phyloP scores from a whole-genome alignment of 75 land plant genomes.

The Sequoiadendron giganteum region DNA sequence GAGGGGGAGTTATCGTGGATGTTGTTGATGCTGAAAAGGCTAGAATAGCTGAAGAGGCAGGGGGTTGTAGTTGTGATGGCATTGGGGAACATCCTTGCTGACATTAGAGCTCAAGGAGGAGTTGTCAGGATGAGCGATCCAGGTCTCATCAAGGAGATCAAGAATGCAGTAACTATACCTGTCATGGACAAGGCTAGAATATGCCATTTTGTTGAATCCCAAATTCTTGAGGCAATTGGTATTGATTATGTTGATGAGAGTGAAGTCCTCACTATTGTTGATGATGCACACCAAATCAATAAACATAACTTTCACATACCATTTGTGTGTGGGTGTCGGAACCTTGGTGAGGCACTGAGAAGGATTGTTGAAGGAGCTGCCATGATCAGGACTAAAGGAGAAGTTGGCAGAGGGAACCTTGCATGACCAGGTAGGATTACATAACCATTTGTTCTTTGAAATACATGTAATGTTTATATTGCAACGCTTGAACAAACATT shows the following conservation, averaged over 20 bases:
- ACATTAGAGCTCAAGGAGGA: conserved; percentile 75
- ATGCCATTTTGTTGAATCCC: conserved; percentile 86
- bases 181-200: conserved; percentile 88
- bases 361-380: conserved; percentile 74
- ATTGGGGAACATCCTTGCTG: conserved; percentile 72
- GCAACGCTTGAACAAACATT: too few species aligned
- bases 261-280: conserved; percentile 83
- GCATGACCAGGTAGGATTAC: too few species aligned
- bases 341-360: conserved; percentile 71
- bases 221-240: conserved; percentile 77
- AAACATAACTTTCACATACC: conserved; percentile 89
- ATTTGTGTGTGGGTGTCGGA: conserved; percentile 79
- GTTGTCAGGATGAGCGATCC: conserved; percentile 84
- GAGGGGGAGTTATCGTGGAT: conserved; percentile 85
- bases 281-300: conserved; percentile 83
- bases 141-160: conserved; percentile 70
- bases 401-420: conserved; percentile 80
- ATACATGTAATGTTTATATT: too few species aligned
- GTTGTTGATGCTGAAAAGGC: conserved; percentile 75
- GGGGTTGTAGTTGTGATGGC: conserved; percentile 87
- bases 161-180: conserved; percentile 71
- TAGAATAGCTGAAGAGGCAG: conserved; percentile 75
- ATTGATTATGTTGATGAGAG: conserved; percentile 86
- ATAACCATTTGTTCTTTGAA: too few species aligned
- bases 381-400: conserved; percentile 91